A percentile compares a stretch with the other conserved stretches of the same genome.
phyloP scores from a whole-genome alignment of 306 rosid species.

The Dalbergia oliveri region DNA sequence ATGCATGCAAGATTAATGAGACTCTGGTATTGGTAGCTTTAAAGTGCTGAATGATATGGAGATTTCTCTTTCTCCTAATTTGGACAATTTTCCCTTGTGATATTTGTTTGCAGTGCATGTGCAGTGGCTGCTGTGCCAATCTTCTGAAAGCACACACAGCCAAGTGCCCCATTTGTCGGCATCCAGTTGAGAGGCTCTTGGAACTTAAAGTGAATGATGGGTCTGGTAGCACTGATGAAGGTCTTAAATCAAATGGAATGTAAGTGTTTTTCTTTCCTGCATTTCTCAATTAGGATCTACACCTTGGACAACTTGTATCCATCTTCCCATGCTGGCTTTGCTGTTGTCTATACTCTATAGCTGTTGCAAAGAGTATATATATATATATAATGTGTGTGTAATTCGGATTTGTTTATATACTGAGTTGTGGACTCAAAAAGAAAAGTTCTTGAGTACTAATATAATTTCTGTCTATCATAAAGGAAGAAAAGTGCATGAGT shows the following conservation, averaged over 20 bases:
- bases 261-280: background rate
- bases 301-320: too few species aligned
- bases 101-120: constrained; percentile 58
- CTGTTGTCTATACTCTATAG: constrained; percentile 1
- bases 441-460: background rate
- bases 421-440: background rate
- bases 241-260: background rate
- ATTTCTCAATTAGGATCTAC: too few species aligned
- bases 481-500: too few species aligned
- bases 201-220: constrained; percentile 55
- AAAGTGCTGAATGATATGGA: background rate
- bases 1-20: background rate
- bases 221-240: constrained; percentile 23
- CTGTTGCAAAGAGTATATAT: background rate
- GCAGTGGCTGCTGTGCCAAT: constrained; percentile 64
- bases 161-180: constrained; percentile 61
- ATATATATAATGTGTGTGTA: too few species aligned
- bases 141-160: constrained; percentile 55
- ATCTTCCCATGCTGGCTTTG: constrained; percentile 8
- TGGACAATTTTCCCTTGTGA: constrained; percentile 28
- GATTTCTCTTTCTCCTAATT: background rate
- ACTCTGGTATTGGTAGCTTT: background rate
- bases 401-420: background rate
- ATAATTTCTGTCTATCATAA: too few species aligned
- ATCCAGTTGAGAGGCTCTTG: constrained; percentile 57